These are phyloP conservation scores for Ceratocystis huliohia DNA, from an alignment of 2,329 filamentous ascomycete genomes.

Conservation along the genomic window DNA sequence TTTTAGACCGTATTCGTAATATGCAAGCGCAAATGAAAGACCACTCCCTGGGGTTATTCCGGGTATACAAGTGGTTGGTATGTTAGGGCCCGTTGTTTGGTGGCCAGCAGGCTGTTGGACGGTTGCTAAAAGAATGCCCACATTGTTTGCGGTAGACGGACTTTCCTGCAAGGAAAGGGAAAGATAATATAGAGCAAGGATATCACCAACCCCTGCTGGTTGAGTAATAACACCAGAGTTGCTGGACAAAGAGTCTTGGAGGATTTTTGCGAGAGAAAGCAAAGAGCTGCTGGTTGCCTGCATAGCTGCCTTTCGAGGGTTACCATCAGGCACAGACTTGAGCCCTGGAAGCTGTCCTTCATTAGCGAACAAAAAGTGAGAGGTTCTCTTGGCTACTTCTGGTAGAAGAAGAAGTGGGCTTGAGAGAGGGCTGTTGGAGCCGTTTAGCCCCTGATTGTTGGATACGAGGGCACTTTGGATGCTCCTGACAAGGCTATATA, in stretches of 20 bases:
- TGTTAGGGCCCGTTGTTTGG: neutral
- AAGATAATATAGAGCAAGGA: constrained; percentile 86
- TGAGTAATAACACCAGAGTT: constrained; percentile 45
- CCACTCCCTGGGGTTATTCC: constrained; percentile 79
- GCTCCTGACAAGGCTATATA: constrained; percentile 64
- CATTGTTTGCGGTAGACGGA: constrained; percentile 95
- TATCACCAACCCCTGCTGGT: constrained; percentile 71
- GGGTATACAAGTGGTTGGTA: constrained; percentile 41
- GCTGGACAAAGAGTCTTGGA: constrained; percentile 86
- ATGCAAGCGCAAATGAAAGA: constrained; percentile 73
- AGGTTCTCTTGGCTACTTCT: constrained; percentile 69
- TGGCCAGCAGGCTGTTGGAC: constrained; percentile 54
- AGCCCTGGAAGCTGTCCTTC: constrained; percentile 71
- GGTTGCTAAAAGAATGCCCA: constrained; percentile 89
- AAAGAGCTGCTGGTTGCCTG: constrained; percentile 93
- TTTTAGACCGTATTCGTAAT: constrained; percentile 87
- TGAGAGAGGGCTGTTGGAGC: neutral
- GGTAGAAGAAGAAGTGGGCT: constrained; percentile 65
- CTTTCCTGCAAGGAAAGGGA: constrained; percentile 90
- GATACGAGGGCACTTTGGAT: constrained; percentile 59
- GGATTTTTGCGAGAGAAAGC: constrained; percentile 90
- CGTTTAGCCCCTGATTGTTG: constrained; percentile 16
- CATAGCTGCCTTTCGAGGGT: constrained; percentile 64
- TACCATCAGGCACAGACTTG: constrained; percentile 54
- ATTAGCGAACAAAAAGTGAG: constrained; percentile 66